Percentiles rank a stretch among this genome's conserved stretches.
Evolutionary conservation across 441 rosid species (phyloP).

Genomic region (Melastoma candidum): DNA sequence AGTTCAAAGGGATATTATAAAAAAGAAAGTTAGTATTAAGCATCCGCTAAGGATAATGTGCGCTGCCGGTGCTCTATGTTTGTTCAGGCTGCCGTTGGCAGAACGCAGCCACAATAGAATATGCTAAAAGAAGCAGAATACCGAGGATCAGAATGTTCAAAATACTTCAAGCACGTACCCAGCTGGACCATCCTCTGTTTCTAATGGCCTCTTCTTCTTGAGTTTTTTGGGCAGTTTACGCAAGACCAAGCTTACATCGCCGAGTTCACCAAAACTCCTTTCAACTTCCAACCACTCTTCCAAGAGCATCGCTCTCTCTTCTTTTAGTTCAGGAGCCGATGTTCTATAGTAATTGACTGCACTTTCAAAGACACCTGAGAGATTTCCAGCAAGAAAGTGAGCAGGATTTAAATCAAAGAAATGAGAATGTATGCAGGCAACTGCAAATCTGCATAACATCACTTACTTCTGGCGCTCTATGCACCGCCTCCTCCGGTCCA

Average conservation of each 20-base stretch:
- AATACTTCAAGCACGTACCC: conserved; percentile 40
- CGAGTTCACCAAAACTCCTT: conserved; percentile 49
- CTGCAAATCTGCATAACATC: neutral
- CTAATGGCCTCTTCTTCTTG: conserved; percentile 55
- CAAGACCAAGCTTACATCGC: conserved; percentile 58
- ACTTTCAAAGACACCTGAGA: conserved; percentile 62
- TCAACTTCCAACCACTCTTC: conserved; percentile 87
- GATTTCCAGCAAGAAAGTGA: neutral
- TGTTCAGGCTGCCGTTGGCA: too few relatives aligned
- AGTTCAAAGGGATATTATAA: conserved; percentile 4
- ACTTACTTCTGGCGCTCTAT: conserved; percentile 64
- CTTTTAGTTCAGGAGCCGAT: conserved; percentile 67
- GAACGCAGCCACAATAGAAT: too few relatives aligned
- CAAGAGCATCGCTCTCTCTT: conserved; percentile 73
- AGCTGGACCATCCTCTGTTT: conserved; percentile 52
- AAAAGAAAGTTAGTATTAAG: neutral
- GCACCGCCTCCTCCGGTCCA: conserved; percentile 36
- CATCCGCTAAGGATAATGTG: too few relatives aligned
- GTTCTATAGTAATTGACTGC: conserved; percentile 65
- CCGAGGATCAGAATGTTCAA: too few relatives aligned
- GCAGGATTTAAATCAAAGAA: neutral
- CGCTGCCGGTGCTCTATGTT: too few relatives aligned
- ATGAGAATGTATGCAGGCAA: neutral
- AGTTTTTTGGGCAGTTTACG: conserved; percentile 80
- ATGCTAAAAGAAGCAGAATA: too few relatives aligned